These are phyloP conservation scores for Sporothrix mexicana DNA, from an alignment of 2,329 filamentous ascomycete species.

Conservation along the genomic window DNA sequence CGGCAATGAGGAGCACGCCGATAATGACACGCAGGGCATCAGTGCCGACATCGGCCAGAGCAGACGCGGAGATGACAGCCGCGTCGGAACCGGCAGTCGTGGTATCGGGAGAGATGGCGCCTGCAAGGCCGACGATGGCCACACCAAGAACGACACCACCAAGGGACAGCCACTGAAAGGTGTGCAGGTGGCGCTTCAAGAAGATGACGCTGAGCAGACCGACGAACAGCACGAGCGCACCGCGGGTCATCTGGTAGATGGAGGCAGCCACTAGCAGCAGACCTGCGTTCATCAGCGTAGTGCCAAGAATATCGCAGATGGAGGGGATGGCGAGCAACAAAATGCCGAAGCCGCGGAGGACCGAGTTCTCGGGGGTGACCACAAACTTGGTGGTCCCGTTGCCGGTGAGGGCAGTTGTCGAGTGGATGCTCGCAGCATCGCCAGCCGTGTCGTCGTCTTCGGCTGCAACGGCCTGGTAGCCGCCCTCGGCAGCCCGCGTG, in stretches of 20 bases:
- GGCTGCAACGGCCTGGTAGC: constrained; percentile 69
- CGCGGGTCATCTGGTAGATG: constrained; percentile 98
- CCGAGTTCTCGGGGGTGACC: constrained; percentile 53
- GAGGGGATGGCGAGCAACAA: constrained; percentile 82
- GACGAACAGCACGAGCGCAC: constrained; percentile 92
- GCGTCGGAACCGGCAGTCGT: constrained; percentile 48
- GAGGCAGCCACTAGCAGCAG: constrained; percentile 91
- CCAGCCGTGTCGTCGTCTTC: constrained; percentile 47
- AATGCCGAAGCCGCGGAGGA: constrained; percentile 73
- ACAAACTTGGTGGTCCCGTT: constrained; percentile 51
- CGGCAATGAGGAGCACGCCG: constrained; percentile 88
- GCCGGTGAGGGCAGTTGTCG: constrained; percentile 51
- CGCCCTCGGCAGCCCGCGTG: constrained; percentile 48
- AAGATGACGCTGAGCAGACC: constrained; percentile 95
- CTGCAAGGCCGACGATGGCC: constrained; percentile 85
- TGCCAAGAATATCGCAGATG: constrained; percentile 91
- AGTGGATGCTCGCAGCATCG: constrained; percentile 53
- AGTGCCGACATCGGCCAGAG: constrained; percentile 48
- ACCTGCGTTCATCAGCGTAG: constrained; percentile 96
- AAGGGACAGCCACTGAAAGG: constrained; percentile 93
- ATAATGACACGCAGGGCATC: constrained; percentile 72
- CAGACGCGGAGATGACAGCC: constrained; percentile 26
- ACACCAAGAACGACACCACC: constrained; percentile 88
- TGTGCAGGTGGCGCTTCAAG: constrained; percentile 74
- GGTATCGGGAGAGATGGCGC: constrained; percentile 76